Base-by-base conservation (phyloP, 768 basidiomycete genomes). In the Suillus occidentalis region DNA sequence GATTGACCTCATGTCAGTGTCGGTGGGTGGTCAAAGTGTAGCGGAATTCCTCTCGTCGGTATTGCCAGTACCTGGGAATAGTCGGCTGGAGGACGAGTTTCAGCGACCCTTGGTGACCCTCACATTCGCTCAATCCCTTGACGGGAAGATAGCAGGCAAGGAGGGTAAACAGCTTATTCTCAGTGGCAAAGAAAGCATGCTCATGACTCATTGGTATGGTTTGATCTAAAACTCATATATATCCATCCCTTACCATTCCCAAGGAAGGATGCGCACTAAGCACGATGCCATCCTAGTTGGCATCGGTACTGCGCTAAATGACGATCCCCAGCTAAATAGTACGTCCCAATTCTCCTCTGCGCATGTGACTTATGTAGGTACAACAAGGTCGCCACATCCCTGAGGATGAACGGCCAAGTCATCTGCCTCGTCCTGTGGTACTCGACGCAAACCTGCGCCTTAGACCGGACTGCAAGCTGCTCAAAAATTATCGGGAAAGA, bases 281-380 rank as follows among this genome's bases (percentile, higher is more conserved):
- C 97, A 99, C 77, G 94, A 97, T 71, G 95, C 85, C 10, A 98
- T 99, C 65, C 79, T 99, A 16, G 83, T 99, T 52, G 97, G 97
- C 3, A 86, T 95, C 43, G 92, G 91, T 9, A 99, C 97, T 0
- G 88, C 93, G 25, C 77, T 94, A 53, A 93, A 94, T 66, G 97
- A 99, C 71, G 84, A 99, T 73, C 97, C 97, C 5, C 92, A 97
- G 72, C 82, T 99, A n/a, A 97, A 96, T 70, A 87, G 96, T 93
- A 69, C 68, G 87, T 8, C 4, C 36, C 13, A 28, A 55, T 28
- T 20, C 63, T 47, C 52, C 22, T 62, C 50, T 20, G 18, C 64
- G 59, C 36, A 22, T 64, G 20, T 53, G 18, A 52, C 53, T 10
- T 43, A 63, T 50, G 50, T 45, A 55, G 52, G 58, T 47, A 67